These are phyloP conservation scores for Termitomyces bulborhizus DNA, from an alignment of 768 basidiomycete species.

Conservation along the genomic window DNA sequence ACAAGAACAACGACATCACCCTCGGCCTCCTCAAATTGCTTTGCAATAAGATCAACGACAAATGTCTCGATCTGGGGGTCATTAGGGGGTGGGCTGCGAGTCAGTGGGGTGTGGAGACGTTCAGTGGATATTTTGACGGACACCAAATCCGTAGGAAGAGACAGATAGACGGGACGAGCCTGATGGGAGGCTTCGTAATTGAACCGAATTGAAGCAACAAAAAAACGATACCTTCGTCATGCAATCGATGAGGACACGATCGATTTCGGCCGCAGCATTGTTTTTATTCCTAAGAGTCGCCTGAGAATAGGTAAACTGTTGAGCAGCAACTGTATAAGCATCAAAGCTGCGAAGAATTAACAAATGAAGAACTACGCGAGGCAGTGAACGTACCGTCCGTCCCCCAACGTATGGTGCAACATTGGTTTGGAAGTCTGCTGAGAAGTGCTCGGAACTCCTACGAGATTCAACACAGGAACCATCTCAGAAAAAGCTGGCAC, in stretches of 20 bases:
- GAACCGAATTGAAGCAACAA: background rate
- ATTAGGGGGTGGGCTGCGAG: constrained; percentile 42
- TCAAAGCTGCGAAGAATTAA: constrained; percentile 46
- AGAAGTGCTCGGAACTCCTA: constrained; percentile 35
- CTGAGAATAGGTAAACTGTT: constrained; percentile 70
- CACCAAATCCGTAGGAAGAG: constrained; percentile 81
- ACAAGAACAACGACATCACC: constrained; percentile 72
- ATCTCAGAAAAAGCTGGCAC: constrained; percentile 75
- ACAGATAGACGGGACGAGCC: constrained; percentile 85
- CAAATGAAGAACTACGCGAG: too few species aligned
- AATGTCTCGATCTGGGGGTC: constrained; percentile 54
- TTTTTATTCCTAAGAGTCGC: constrained; percentile 47
- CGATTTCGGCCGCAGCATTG: constrained; percentile 65
- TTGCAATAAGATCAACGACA: constrained; percentile 68
- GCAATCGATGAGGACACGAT: constrained; percentile 69
- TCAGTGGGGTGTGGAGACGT: constrained; percentile 55
- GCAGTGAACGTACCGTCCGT: constrained; percentile 7
- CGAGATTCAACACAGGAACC: constrained; percentile 87
- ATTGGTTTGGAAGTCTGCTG: constrained; percentile 12
- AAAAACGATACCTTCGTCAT: constrained; percentile 39
- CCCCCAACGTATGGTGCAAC: constrained; percentile 13
- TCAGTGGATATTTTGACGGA: constrained; percentile 59
- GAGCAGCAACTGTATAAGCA: constrained; percentile 70
- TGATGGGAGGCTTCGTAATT: constrained; percentile 18
- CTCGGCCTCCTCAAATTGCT: constrained; percentile 55